Percentiles rank a stretch among this genome's conserved stretches.
Conservation (phyloP, 2,329 filamentous ascomycete species). For the Neonectria coccinea region DNA sequence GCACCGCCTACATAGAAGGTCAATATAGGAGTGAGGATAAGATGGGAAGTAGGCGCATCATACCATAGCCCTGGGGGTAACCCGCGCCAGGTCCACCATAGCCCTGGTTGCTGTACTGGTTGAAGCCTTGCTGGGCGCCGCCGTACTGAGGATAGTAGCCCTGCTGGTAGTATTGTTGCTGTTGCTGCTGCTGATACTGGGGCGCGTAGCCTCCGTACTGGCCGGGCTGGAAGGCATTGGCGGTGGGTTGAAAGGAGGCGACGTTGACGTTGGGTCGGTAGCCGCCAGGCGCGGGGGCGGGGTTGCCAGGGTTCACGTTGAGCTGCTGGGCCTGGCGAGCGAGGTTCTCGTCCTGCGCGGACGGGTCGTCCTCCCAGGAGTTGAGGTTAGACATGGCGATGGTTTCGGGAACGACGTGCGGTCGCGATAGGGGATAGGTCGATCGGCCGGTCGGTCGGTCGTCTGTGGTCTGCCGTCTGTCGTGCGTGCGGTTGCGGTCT, state of each 20-base stretch:
- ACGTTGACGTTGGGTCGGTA: constrained; percentile 65
- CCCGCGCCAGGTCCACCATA: constrained; percentile 59
- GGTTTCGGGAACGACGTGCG: constrained; percentile 26
- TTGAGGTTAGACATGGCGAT: constrained; percentile 85
- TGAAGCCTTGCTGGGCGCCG: constrained; percentile 59
- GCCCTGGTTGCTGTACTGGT: constrained; percentile 65
- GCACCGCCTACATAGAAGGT: constrained; percentile 56
- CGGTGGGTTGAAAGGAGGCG: constrained; percentile 78
- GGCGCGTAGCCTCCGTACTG: constrained; percentile 71
- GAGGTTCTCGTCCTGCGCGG: constrained; percentile 81
- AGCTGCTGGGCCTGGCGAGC: constrained; percentile 81
- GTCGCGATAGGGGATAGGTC: constrained; percentile 28
- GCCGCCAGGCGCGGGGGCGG: constrained; percentile 58
- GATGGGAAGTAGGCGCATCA: constrained; percentile 26
- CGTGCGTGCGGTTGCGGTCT: constrained; percentile 39
- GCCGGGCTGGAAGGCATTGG: constrained; percentile 77
- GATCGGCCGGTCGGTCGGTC: constrained; percentile 36
- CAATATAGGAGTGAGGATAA: constrained; percentile 26
- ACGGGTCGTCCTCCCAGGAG: constrained; percentile 92
- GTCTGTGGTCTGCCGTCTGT: constrained; percentile 22
- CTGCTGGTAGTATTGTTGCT: constrained; percentile 64
- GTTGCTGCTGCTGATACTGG: constrained; percentile 64
- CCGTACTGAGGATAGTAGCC: constrained; percentile 71
- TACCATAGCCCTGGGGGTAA: constrained; percentile 61
- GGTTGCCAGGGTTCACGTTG: constrained; percentile 72